Evolutionary conservation across 2,329 filamentous ascomycete species (phyloP).

Genomic region (Claviceps arundinis): DNA sequence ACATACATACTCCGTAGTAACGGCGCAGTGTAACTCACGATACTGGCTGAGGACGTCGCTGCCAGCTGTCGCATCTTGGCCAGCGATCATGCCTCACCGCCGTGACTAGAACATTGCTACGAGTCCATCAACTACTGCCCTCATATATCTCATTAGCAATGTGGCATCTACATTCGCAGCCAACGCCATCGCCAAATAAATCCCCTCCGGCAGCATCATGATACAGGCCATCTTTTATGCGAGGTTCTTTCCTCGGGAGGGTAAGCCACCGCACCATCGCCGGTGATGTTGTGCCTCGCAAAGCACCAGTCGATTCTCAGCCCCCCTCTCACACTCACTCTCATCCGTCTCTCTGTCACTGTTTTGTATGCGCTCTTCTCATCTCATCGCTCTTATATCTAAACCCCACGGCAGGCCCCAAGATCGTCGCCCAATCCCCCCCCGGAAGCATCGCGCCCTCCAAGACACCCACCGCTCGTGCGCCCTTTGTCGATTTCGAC

Average conservation of each 20-base stretch:
- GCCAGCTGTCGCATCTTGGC: not conserved
- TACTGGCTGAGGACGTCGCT: not conserved
- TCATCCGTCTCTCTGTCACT: not conserved
- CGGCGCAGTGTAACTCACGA: not conserved
- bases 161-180: not conserved
- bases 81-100: not conserved
- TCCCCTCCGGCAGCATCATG: constrained; percentile 25
- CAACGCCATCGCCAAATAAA: not conserved
- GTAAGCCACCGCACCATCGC: constrained; percentile 19
- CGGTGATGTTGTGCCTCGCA: not conserved
- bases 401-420: constrained; percentile 32
- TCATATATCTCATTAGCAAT: not conserved
- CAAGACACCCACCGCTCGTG: constrained; percentile 14
- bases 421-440: constrained; percentile 42
- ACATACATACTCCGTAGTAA: too few relatives aligned
- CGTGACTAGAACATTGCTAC: not conserved
- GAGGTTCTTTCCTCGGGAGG: constrained; percentile 53
- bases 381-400: not conserved
- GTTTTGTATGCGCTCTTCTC: not conserved
- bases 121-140: not conserved
- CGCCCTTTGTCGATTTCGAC: constrained; percentile 70
- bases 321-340: not conserved
- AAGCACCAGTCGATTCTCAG: too few relatives aligned
- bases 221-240: constrained; percentile 62
- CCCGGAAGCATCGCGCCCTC: not conserved